Evolutionary conservation across 345 rosid genomes (phyloP).

Genomic region (Abelmoschus esculentus): DNA sequence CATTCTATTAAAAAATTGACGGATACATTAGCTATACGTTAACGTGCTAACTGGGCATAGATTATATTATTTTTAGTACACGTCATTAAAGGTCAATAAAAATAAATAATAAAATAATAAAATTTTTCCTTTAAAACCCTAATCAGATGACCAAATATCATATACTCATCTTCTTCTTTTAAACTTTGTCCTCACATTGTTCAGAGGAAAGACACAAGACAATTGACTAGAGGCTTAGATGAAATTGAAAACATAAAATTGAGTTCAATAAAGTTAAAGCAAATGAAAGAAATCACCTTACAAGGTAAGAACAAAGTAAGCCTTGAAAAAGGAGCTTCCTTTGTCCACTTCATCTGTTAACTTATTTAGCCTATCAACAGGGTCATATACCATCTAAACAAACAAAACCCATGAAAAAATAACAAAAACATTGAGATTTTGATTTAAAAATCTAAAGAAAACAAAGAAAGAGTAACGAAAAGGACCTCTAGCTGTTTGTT

Average conservation of each 20-base stretch:
- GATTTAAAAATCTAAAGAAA: not conserved
- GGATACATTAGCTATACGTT: too few relatives aligned
- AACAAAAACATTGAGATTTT: not conserved
- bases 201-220: too few relatives aligned
- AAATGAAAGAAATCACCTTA: conserved; percentile 43
- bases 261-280: conserved; percentile 6
- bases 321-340: conserved; percentile 84
- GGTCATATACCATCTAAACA: conserved; percentile 67
- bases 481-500: conserved; percentile 53
- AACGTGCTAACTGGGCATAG: too few relatives aligned
- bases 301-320: conserved; percentile 93
- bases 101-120: too few relatives aligned
- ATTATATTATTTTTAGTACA: too few relatives aligned
- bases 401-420: not conserved
- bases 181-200: too few relatives aligned
- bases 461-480: not conserved
- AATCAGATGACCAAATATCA: too few relatives aligned
- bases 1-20: too few relatives aligned
- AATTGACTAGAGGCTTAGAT: too few relatives aligned
- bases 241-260: not conserved
- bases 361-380: conserved; percentile 68
- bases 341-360: conserved; percentile 68
- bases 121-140: too few relatives aligned
- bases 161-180: too few relatives aligned
- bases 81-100: too few relatives aligned